Percentiles rank a stretch among this genome's conserved stretches.
These are phyloP conservation scores for Zostera marina DNA, from an alignment of 116 monocot genomes.

Conservation along the genomic window DNA sequence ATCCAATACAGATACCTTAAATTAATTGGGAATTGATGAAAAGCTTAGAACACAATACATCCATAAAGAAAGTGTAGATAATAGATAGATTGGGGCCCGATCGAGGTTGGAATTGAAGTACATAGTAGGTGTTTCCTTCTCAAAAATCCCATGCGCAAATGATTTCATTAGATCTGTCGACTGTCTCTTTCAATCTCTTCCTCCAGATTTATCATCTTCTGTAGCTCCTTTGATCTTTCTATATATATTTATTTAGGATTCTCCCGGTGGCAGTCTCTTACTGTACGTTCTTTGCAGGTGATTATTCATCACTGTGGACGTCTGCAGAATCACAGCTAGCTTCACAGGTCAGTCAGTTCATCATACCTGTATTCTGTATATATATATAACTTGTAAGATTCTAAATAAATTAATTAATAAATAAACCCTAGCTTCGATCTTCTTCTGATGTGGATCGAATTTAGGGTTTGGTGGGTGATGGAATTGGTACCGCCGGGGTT, in stretches of 20 bases:
- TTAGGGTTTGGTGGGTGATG: slow-evolving; percentile 13
- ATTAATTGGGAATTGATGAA: slow-evolving; percentile 1
- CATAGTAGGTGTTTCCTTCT: slow-evolving; percentile 1
- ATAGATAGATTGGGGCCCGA: too few species aligned
- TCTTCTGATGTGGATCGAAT: not conserved
- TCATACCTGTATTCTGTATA: too few species aligned
- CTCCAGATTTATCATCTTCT: not conserved
- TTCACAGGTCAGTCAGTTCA: too few species aligned
- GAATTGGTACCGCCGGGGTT: slow-evolving; percentile 85
- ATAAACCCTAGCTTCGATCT: not conserved
- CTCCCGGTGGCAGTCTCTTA: too few species aligned
- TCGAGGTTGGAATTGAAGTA: too few species aligned
- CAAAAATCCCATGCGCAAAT: slow-evolving; percentile 33
- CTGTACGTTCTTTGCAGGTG: too few species aligned
- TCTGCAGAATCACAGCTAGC: too few species aligned
- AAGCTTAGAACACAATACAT: slow-evolving; percentile 10
- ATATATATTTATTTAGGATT: too few species aligned
- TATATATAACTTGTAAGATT: too few species aligned
- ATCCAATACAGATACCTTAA: slow-evolving; percentile 9
- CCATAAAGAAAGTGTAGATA: not conserved
- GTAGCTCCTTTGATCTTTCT: too few species aligned
- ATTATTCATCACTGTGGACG: too few species aligned
- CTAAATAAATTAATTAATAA: too few species aligned
- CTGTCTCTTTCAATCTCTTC: slow-evolving; percentile 6
- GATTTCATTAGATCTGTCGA: slow-evolving; percentile 9